Base-by-base conservation (phyloP, 345 rosid genomes). In the Eucalyptus globulus region DNA sequence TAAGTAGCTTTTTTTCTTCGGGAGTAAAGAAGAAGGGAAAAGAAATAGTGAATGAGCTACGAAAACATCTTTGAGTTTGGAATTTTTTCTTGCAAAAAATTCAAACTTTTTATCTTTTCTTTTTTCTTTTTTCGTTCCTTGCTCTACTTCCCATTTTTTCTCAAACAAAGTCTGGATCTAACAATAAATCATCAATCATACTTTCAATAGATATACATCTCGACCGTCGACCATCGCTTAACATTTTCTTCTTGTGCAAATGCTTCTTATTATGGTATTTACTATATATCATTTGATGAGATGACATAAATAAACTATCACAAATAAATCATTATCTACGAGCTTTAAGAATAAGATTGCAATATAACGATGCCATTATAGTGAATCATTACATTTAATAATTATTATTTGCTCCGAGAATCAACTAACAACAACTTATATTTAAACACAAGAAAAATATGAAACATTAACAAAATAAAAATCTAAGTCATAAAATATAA, bases 351-450 rank as follows among this genome's bases (percentile, higher is more conserved):
- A 58, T 58, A 58, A 58, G 65, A 56, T 11, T 3, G 9, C 3
- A 47, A n/a, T n/a, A n/a, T n/a, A n/a, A n/a, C n/a, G 1, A 58
- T 5, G 2, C 0, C 65, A 11, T 11, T 14, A 11, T 24, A 26
- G 13, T 58, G 0, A 53, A 19, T 53, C 9, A 53, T 53, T 9
- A 19, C 0, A 53, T 53, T 53, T 19, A 19, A 53, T 53, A 53
- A 49, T 0, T 0, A 49, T 0, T 1, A 49, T 49, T 0, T 1
- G 51, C 17, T 14, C 0, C 5, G 0, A 50, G 0, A 50, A 50
- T 50, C 19, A 50, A 50, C 53, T 50, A 50, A 50, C 53, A 0
- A 50, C 7, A 50, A 1, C 53, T 50, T 50, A 0, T 0, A 49
- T 49, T 14, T 49, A 49, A 49, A 5, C 17, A 49, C 17, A 14